These are phyloP conservation scores for Kuraishia ogatae DNA, from an alignment of 805 yeast species.

Conservation along the genomic window DNA sequence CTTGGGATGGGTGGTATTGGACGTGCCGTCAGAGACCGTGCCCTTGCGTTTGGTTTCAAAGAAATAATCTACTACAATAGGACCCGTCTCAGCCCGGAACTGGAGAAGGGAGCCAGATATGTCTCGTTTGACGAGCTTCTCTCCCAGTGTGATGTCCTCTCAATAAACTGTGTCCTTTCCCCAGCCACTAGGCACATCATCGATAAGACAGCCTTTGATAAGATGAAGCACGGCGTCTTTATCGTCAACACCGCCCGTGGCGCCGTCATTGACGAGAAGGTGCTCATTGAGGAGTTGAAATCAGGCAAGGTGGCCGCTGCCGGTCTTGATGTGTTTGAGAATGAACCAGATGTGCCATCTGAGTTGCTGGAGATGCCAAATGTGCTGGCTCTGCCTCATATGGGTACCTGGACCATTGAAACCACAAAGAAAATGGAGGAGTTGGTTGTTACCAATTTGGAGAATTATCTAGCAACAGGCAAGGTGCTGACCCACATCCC, in stretches of 20 bases:
- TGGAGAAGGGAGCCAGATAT: slow-evolving; percentile 64
- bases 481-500: slow-evolving; percentile 71
- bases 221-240: slow-evolving; percentile 75
- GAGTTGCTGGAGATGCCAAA: slow-evolving; percentile 56
- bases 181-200: slow-evolving; percentile 60
- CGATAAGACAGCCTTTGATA: slow-evolving; percentile 45
- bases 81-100: slow-evolving; percentile 42
- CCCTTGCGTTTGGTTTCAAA: slow-evolving; percentile 68
- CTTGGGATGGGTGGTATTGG: slow-evolving; percentile 91
- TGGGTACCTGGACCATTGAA: slow-evolving; percentile 77
- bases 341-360: slow-evolving; percentile 59
- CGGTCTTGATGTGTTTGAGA: slow-evolving; percentile 74
- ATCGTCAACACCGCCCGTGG: slow-evolving; percentile 87
- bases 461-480: slow-evolving; percentile 48
- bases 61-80: slow-evolving; percentile 71
- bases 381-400: slow-evolving; percentile 75
- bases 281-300: slow-evolving; percentile 45
- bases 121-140: slow-evolving; percentile 64
- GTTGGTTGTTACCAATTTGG: slow-evolving; percentile 62
- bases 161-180: slow-evolving; percentile 73
- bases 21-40: slow-evolving; percentile 63
- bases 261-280: slow-evolving; percentile 62
- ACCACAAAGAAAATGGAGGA: slow-evolving; percentile 77
- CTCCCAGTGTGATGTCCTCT: slow-evolving; percentile 56
- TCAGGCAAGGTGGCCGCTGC: slow-evolving; percentile 57